Conservation (phyloP, 202 grass and related monocot genomes). For the Hordeum pubiflorum region DNA sequence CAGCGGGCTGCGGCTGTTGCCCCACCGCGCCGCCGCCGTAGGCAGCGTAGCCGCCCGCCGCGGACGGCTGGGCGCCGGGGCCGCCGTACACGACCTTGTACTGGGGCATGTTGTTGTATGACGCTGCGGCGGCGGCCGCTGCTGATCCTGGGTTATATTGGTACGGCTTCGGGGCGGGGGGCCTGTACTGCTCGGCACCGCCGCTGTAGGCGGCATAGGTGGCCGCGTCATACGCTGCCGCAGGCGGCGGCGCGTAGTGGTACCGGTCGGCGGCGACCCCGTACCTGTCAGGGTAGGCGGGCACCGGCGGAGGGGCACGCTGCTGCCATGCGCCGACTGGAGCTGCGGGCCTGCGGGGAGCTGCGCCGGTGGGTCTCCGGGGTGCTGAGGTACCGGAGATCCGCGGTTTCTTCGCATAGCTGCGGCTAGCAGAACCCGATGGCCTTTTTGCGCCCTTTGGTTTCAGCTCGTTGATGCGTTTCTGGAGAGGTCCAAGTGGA, state of each 20-base stretch:
- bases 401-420: slow-evolving; percentile 42
- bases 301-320: slow-evolving; percentile 23
- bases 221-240: slow-evolving; percentile 29
- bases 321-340: slow-evolving; percentile 33
- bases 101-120: slow-evolving; percentile 32
- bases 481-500: slow-evolving; percentile 64
- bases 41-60: slow-evolving; percentile 12
- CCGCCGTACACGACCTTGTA: slow-evolving; percentile 35
- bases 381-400: slow-evolving; percentile 11
- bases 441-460: slow-evolving; percentile 56
- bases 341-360: slow-evolving; percentile 34
- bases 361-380: slow-evolving; percentile 22
- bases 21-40: background rate
- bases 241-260: slow-evolving; percentile 18
- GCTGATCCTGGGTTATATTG: slow-evolving; percentile 40
- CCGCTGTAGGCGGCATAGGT: slow-evolving; percentile 17
- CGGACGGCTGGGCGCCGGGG: slow-evolving; percentile 18
- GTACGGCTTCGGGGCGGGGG: slow-evolving; percentile 24
- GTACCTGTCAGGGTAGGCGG: slow-evolving; percentile 32
- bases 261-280: slow-evolving; percentile 12
- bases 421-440: slow-evolving; percentile 18
- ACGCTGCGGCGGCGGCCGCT: slow-evolving; percentile 8
- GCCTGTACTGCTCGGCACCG: slow-evolving; percentile 16
- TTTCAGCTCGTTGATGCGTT: slow-evolving; percentile 52
- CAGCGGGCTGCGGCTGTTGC: slow-evolving; percentile 16